Conservation (phyloP, 164 flowering plant species). For the Dillenia turbinata region DNA sequence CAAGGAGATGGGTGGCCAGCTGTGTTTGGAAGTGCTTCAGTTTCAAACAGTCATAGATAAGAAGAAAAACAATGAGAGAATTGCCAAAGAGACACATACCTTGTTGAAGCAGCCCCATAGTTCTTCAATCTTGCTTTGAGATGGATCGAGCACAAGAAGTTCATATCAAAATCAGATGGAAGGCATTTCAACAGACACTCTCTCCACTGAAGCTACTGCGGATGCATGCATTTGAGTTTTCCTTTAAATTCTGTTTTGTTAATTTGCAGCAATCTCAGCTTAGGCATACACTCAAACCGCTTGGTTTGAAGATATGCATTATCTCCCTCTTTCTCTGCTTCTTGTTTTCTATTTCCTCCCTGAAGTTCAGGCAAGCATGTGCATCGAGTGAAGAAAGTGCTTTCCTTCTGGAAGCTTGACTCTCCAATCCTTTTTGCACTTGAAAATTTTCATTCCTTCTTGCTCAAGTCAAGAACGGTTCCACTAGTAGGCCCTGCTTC, state of each 20-base stretch:
- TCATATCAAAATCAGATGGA: slow-evolving; percentile 22
- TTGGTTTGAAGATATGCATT: slow-evolving; percentile 9
- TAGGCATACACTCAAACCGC: slow-evolving; percentile 24
- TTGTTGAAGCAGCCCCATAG: slow-evolving; percentile 18
- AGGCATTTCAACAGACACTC: slow-evolving; percentile 27
- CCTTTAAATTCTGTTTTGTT: slow-evolving; percentile 27
- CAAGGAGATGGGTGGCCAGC: no score
- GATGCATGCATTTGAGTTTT: slow-evolving; percentile 20
- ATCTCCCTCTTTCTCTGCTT: slow-evolving; percentile 9
- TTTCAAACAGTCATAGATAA: no score
- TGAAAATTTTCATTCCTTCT: background rate
- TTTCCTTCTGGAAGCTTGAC: no score
- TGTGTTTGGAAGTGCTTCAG: no score
- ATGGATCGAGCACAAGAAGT: slow-evolving; percentile 42
- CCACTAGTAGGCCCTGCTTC: no score
- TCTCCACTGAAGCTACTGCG: slow-evolving; percentile 46
- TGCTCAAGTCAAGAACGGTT: no score
- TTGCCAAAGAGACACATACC: slow-evolving; percentile 15
- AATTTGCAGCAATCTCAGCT: slow-evolving; percentile 38
- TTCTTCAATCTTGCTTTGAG: slow-evolving; percentile 28
- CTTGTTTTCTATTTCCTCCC: slow-evolving; percentile 28
- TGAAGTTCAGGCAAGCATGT: slow-evolving; percentile 3
- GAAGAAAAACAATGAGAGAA: no score
- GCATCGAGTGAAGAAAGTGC: no score
- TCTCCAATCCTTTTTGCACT: background rate